Evolutionary conservation across 129 eudicot species (phyloP), one percentile per base, ranked within the genome.

Genomic region (Arctium minus): DNA sequence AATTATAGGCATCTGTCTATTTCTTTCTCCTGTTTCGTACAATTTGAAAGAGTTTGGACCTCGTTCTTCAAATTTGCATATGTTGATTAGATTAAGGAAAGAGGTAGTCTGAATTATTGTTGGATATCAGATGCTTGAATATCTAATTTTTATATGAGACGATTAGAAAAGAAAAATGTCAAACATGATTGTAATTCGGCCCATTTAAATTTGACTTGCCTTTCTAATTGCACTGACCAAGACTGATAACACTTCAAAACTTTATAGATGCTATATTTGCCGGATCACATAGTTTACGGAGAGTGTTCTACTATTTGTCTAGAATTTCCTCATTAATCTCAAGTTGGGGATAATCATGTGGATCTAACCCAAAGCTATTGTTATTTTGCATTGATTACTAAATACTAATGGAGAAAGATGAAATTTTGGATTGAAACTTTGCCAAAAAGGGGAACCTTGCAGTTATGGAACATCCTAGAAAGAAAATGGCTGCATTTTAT

Each of bases 21-120:
- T 46, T 46, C 56, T 46, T 10, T 46, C 56, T 46, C 12, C 2
- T 11, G 56, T 46, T 46, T 15, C 3, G 3, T 46, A 46, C 56
- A 46, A 46, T 46, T 46, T 46, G 15, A 46, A 46, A 46, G 50
- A 42, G 50, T 42, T 42, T 42, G 50, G 50, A 8, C 15, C 12
- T 46, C 56, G 56, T 46, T 46, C 3, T 46, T 46, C 27, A 27
- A 60, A 22, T 12, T 40, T 10, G 76, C 78, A 18, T 73, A 32
- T 56, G 38, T 72, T 81, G 64, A 73, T 81, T 62, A 29, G 81
- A 32, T 82, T 75, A 30, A 65, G 32, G 74, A 32, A 74, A n/a
- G 4, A 30, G 73, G 79, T 30, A 1, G 44, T 29, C 22, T 74
- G 70, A 75, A 53, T n/a, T 76, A 79, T 77, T 17, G 77, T 42